Conservation (phyloP, 768 basidiomycete genomes). For the Kwoniella dejecticola region DNA sequence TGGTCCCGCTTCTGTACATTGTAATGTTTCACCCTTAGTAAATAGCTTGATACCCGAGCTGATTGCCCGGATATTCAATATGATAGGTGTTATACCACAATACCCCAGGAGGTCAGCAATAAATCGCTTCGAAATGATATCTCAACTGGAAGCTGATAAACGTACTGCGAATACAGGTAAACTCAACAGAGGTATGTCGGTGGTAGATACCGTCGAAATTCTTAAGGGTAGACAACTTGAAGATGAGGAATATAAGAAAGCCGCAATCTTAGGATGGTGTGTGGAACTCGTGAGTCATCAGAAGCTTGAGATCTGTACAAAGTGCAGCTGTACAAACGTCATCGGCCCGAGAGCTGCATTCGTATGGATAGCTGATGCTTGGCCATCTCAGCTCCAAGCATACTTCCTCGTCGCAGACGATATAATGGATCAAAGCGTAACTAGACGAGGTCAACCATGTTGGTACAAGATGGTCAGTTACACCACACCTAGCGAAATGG, state of each 20-base stretch:
- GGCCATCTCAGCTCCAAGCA: conserved; percentile 74
- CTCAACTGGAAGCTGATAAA: conserved; percentile 5
- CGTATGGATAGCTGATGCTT: background rate
- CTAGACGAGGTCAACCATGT: conserved; percentile 90
- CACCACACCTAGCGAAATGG: background rate
- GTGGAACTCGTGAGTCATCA: conserved; percentile 81
- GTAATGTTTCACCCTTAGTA: too few relatives aligned
- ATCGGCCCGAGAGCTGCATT: too few relatives aligned
- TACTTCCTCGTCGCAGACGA: conserved; percentile 95
- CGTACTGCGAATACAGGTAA: conserved; percentile 62
- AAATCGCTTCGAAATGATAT: background rate
- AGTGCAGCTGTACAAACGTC: too few relatives aligned
- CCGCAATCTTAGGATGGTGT: conserved; percentile 90
- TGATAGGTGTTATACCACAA: conserved; percentile 71
- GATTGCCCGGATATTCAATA: background rate
- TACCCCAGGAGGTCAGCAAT: conserved; percentile 68
- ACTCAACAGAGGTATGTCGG: conserved; percentile 93
- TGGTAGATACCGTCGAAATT: conserved; percentile 89
- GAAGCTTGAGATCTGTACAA: too few relatives aligned
- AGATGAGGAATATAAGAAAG: conserved; percentile 84
- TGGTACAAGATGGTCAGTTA: conserved; percentile 71
- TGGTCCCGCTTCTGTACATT: too few relatives aligned
- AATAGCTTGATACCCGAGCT: too few relatives aligned
- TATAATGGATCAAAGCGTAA: conserved; percentile 94
- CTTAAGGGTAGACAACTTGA: conserved; percentile 69